These are phyloP conservation scores for Apostasia shenzhenica DNA, from an alignment of 106 monocot genomes.

Conservation along the genomic window DNA sequence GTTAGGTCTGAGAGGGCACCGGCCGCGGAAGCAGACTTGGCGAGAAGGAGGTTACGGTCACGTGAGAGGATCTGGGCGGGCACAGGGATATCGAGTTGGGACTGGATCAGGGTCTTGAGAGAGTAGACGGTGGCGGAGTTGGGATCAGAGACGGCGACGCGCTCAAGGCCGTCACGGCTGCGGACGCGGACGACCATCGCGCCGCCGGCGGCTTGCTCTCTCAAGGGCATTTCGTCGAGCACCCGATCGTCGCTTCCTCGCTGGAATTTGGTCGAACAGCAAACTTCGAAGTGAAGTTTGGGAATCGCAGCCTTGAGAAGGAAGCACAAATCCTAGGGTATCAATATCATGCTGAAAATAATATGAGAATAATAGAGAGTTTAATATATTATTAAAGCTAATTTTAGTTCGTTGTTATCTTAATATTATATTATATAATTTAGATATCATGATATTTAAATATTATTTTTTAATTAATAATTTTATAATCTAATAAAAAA, in stretches of 20 bases:
- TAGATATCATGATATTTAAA: too few species aligned
- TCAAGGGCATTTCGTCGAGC: slow-evolving; percentile 1
- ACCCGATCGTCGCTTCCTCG: background rate
- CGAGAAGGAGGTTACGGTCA: slow-evolving; percentile 58
- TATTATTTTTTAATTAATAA: too few species aligned
- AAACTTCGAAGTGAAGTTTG: too few species aligned
- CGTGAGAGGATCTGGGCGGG: slow-evolving; percentile 60
- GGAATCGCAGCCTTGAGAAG: too few species aligned
- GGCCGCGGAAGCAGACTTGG: slow-evolving; percentile 20
- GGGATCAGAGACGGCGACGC: slow-evolving; percentile 55
- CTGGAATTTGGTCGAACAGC: too few species aligned
- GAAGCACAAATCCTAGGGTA: too few species aligned
- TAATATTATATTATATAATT: too few species aligned
- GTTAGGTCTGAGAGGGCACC: slow-evolving; percentile 13
- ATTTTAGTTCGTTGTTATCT: too few species aligned
- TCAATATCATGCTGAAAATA: too few species aligned
- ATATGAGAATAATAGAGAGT: too few species aligned
- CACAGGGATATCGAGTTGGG: slow-evolving; percentile 63
- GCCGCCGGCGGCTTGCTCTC: background rate
- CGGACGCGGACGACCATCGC: slow-evolving; percentile 88
- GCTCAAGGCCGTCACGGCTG: slow-evolving; percentile 93
- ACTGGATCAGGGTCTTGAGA: slow-evolving; percentile 64
- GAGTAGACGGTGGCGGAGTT: slow-evolving; percentile 42
- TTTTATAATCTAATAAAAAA: too few species aligned
- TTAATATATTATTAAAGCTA: too few species aligned